These are phyloP conservation scores for Lasiodiplodia theobromae DNA, from an alignment of 2,329 filamentous ascomycete genomes.

Conservation along the genomic window DNA sequence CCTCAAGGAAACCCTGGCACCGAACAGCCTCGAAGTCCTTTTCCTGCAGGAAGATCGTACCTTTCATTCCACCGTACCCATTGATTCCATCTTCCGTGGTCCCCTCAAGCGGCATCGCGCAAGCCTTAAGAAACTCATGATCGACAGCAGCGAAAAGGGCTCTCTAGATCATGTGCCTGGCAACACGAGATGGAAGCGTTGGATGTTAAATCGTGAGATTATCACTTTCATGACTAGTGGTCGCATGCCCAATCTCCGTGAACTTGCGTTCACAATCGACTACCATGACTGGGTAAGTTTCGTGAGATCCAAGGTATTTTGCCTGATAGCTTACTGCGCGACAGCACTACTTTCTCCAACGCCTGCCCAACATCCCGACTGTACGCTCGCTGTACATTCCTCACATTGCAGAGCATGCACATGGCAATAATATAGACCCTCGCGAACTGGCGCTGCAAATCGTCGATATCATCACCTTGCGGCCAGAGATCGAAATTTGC, in stretches of 20 bases:
- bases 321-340: neutral
- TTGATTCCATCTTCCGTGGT: slow-evolving; percentile 75
- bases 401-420: slow-evolving; percentile 68
- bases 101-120: slow-evolving; percentile 73
- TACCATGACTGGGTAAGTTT: slow-evolving; percentile 78
- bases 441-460: slow-evolving; percentile 78
- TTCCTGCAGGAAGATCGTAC: slow-evolving; percentile 73
- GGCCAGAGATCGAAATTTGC: slow-evolving; percentile 77
- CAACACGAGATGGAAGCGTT: slow-evolving; percentile 66
- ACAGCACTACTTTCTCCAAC: slow-evolving; percentile 79
- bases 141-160: slow-evolving; percentile 71
- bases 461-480: slow-evolving; percentile 77
- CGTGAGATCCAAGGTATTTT: neutral
- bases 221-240: slow-evolving; percentile 78
- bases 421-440: slow-evolving; percentile 63
- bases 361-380: slow-evolving; percentile 73
- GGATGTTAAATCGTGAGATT: slow-evolving; percentile 74
- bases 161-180: slow-evolving; percentile 49
- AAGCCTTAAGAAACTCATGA: slow-evolving; percentile 75
- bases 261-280: slow-evolving; percentile 75
- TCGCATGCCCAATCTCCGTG: slow-evolving; percentile 73
- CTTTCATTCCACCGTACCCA: slow-evolving; percentile 65
- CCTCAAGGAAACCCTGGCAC: slow-evolving; percentile 77
- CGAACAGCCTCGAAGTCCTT: slow-evolving; percentile 79
- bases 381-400: slow-evolving; percentile 76